Evolutionary conservation across 495 filamentous ascomycete genomes (phyloP), one percentile per base, ranked within the genome.

Genomic region (Penicillium taxi): DNA sequence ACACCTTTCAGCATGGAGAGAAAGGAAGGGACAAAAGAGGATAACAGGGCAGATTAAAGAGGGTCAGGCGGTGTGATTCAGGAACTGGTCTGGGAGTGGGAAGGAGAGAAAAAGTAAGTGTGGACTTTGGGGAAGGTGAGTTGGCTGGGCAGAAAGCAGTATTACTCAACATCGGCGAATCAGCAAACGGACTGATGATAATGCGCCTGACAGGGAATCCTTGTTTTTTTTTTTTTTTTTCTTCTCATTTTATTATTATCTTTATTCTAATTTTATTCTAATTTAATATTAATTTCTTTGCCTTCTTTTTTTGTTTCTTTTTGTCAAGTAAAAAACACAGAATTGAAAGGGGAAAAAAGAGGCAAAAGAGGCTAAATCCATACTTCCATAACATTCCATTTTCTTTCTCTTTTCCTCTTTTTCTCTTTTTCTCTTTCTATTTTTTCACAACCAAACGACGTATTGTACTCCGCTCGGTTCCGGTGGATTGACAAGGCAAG

Each of bases 121-220:
- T 51, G 44, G 44, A 32, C 43, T 47, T 47, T 46, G 44, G 39
- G 31, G 13, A 12, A 45, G 34, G 24, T 41, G 39, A 13, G 47
- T 47, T 50, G 48, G 45, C 52, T 55, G 48, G 52, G 52, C 45
- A 46, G 49, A 30, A 47, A 49, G 39, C 42, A 23, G 15, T 16
- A 31, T 25, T 37, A 28, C 41, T 48, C 28, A 39, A 35, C 26
- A 15, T 17, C 25, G n/a, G 27, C n/a, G 14, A 41, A 50, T 53
- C 49, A 32, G 40, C 45, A 56, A 56, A 53, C 45, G 52, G 49
- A 37, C 52, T 32, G 35, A 37, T 42, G 39, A 42, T 46, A 31
- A 43, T 42, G 39, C 35, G 47, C 35, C 47, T 35, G 28, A 41
- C 48, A 53, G 38, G 48, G 48, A 35, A 48, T 55, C 48, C 48